Evolutionary conservation across 2,329 filamentous ascomycete species (phyloP), one percentile per base, ranked within the genome.

Genomic region (Alternaria angustiovoidea): DNA sequence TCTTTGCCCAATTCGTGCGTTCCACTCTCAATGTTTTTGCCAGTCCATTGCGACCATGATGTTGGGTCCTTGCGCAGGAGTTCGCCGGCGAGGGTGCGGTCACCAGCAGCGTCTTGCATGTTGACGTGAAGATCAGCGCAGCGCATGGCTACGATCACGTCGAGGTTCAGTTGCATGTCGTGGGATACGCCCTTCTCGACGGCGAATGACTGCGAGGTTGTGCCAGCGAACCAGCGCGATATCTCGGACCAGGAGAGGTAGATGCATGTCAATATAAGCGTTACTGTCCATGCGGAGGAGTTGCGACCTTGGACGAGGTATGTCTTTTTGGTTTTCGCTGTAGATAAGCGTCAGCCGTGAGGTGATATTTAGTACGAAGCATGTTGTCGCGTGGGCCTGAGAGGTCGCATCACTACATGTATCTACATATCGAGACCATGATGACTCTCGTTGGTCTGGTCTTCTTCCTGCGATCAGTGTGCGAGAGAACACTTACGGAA

Each of bases 241-340:
- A 95, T 82, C 80, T 99, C 95, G 51, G 88, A 88, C 82, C 90
- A 88, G 68, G 92, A 84, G 60, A 99, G 91, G 64, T 93, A 76
- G 63, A 89, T 76, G 64, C 92, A 95, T 64, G 96, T 83, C 51
- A 91, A 64, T 61, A 91, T 82, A 81, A 99, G 91, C 52, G 89
- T 86, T 48, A 97, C 86, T 22, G 95, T 98, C 91, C 94, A 97
- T 81, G 96, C 93, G 64, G 94, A 94, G 73, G 95, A 96, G 72
- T 91, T 91, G 38, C 91, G 87, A 32, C 93, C 96, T 66, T 89
- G 88, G 47, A 91, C 90, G 56, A 95, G 89, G 81, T 97, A 99
- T 75, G 94, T 93, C 16, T 94, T 88, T 83, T 98, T 98, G 54
- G 94, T 92, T 85, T 99, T 98, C 68, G 95, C 94, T 97, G 75